phyloP scores from a whole-genome alignment of 2,329 filamentous ascomycete species.

The Aspergillus flavus region DNA sequence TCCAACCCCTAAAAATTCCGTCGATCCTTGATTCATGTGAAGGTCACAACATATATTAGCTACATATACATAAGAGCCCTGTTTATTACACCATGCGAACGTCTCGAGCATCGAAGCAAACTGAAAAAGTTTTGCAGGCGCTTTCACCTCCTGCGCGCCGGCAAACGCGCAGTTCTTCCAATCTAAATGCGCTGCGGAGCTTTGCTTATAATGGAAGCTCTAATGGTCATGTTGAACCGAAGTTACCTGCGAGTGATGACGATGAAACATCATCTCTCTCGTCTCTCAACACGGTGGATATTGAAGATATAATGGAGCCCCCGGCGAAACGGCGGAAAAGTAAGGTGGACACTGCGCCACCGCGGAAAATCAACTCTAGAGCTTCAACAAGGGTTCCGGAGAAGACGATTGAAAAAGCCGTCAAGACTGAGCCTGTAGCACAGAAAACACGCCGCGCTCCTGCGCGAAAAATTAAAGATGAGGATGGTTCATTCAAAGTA shows the following conservation, averaged over 20 bases:
- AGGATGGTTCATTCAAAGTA: constrained; percentile 39
- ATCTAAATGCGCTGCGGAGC: constrained; percentile 26
- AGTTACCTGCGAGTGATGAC: constrained; percentile 23
- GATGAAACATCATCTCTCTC: constrained; percentile 40
- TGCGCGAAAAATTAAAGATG: constrained; percentile 43
- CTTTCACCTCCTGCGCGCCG: constrained; percentile 48
- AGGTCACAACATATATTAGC: constrained; percentile 4
- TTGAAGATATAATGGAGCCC: constrained; percentile 58
- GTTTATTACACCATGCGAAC: constrained; percentile 54
- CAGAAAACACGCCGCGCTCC: constrained; percentile 41
- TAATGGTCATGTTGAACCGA: constrained; percentile 29
- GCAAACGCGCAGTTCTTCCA: constrained; percentile 45
- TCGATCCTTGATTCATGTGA: constrained; percentile 24
- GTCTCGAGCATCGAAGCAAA: constrained; percentile 61
- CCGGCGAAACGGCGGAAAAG: constrained; percentile 54
- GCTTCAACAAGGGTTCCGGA: constrained; percentile 2
- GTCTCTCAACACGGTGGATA: constrained; percentile 50
- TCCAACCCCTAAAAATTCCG: constrained; percentile 2
- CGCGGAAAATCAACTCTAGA: constrained; percentile 14
- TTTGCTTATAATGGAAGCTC: constrained; percentile 29
- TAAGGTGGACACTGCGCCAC: constrained; percentile 32
- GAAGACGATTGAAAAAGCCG: constrained; percentile 20
- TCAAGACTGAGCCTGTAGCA: constrained; percentile 31
- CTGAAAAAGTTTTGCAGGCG: constrained; percentile 57
- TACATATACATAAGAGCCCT: neutral